A percentile compares a stretch with the other conserved stretches of the same genome.
phyloP scores from a whole-genome alignment of 768 basidiomycete genomes.

The Boletus bicolor region DNA sequence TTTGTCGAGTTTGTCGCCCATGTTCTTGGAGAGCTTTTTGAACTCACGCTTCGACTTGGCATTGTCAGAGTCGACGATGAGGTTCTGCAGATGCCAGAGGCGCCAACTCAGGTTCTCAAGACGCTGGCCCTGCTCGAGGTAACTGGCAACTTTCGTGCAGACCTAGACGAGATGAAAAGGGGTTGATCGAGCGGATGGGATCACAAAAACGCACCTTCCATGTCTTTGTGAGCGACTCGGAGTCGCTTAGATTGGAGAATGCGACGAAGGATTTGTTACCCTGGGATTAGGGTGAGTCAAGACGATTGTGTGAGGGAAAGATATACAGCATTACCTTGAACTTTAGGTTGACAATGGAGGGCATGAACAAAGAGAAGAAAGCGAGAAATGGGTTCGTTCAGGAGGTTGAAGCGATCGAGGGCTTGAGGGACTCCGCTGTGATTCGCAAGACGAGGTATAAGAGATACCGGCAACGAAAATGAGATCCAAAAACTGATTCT shows the following conservation, averaged over 20 bases:
- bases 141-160: conserved; percentile 87
- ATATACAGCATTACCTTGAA: conserved; percentile 54
- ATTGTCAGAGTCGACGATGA: conserved; percentile 89
- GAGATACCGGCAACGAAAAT: conserved; percentile 22
- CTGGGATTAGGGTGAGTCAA: conserved; percentile 33
- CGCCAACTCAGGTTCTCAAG: conserved; percentile 93
- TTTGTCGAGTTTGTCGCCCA: conserved; percentile 91
- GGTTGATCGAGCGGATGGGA: conserved; percentile 2
- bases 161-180: conserved; percentile 43
- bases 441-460: conserved; percentile 21
- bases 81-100: conserved; percentile 88
- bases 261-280: conserved; percentile 96
- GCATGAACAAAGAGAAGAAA: conserved; percentile 42
- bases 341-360: conserved; percentile 83
- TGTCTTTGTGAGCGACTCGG: conserved; percentile 82
- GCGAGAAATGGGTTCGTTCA: background rate
- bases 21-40: conserved; percentile 81
- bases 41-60: conserved; percentile 86
- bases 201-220: conserved; percentile 64
- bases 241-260: conserved; percentile 84
- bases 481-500: conserved; percentile 10
- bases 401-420: conserved; percentile 16
- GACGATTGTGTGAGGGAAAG: background rate
- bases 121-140: conserved; percentile 86
- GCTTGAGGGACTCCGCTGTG: conserved; percentile 6